Conservation (phyloP, 164 flowering plant species). For the Santalum album region DNA sequence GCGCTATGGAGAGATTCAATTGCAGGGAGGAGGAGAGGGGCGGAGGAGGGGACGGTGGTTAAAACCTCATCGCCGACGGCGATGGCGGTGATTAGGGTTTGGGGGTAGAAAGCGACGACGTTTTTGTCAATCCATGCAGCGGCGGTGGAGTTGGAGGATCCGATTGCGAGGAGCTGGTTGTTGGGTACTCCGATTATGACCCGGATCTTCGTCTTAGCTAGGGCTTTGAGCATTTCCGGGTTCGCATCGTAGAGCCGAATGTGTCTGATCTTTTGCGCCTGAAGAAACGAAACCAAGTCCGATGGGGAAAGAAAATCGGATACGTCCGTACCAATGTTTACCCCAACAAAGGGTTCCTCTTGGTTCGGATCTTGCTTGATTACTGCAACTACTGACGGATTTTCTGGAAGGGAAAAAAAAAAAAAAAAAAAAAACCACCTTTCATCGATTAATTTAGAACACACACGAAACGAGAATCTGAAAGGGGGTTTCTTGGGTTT, state of each 20-base stretch:
- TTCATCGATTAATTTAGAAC: too few relatives aligned
- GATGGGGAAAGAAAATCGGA: constrained; percentile 50
- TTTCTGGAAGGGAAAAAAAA: constrained; percentile 10
- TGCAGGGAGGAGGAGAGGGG: constrained; percentile 82
- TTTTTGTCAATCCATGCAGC: constrained; percentile 74
- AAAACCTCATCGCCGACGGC: constrained; percentile 93
- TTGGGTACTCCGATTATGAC: constrained; percentile 85
- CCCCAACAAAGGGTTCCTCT: constrained; percentile 65
- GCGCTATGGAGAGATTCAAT: constrained; percentile 69
- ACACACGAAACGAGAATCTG: too few relatives aligned
- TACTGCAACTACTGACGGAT: constrained; percentile 7
- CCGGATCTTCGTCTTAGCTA: constrained; percentile 64
- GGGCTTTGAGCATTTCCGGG: constrained; percentile 53
- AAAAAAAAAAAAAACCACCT: too few relatives aligned
- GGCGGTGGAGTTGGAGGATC: constrained; percentile 81
- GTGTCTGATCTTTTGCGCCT: constrained; percentile 63
- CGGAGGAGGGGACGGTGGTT: constrained; percentile 62
- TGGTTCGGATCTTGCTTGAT: constrained; percentile 17
- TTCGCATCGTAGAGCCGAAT: constrained; percentile 78
- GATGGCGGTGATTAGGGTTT: constrained; percentile 61
- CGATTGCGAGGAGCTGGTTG: constrained; percentile 80
- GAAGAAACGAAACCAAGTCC: constrained; percentile 59
- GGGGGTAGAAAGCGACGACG: constrained; percentile 63
- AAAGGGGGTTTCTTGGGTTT: background rate
- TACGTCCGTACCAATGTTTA: constrained; percentile 78